A percentile compares a stretch with the other conserved stretches of the same genome.
These are phyloP conservation scores for Aphanomyces cochlioides DNA, from an alignment of 352 stramenopile species.

Conservation along the genomic window DNA sequence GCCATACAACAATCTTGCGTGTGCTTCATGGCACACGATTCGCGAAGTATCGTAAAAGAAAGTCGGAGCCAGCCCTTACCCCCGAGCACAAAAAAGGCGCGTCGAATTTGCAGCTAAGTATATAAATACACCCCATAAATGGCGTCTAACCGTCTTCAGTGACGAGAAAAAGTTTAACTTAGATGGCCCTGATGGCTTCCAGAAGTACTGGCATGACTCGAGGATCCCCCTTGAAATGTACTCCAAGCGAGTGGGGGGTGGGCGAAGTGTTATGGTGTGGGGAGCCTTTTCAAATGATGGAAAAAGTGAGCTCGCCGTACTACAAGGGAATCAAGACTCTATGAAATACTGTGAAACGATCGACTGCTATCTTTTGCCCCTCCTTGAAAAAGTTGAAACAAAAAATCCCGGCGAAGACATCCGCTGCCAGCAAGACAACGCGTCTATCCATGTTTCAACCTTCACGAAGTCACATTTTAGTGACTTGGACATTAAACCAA, in stretches of 20 bases:
- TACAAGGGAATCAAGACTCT: slow-evolving; percentile 15
- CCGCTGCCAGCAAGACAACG: neutral
- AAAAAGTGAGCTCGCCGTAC: neutral
- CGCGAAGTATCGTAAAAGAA: neutral
- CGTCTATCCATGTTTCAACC: neutral
- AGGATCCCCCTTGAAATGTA: neutral
- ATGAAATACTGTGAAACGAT: slow-evolving; percentile 35
- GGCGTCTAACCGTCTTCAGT: neutral
- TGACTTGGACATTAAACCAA: neutral
- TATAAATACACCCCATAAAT: slow-evolving; percentile 1
- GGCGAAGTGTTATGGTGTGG: slow-evolving; percentile 11
- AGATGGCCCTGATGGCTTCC: slow-evolving; percentile 6
- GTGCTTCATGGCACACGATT: neutral
- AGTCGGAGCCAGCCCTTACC: neutral
- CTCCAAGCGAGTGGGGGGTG: neutral
- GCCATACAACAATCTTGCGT: neutral
- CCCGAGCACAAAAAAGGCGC: neutral
- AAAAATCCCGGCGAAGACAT: neutral
- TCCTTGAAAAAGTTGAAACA: slow-evolving; percentile 15
- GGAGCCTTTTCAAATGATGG: neutral
- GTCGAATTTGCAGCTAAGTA: neutral
- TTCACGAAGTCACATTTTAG: neutral
- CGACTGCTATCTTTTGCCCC: slow-evolving; percentile 33
- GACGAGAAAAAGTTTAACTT: slow-evolving; percentile 6
- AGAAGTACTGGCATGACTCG: slow-evolving; percentile 2